A percentile compares a stretch with the other conserved stretches of the same genome.
phyloP scores from a whole-genome alignment of 2,329 filamentous ascomycete genomes.

The Colletotrichum eleusines region DNA sequence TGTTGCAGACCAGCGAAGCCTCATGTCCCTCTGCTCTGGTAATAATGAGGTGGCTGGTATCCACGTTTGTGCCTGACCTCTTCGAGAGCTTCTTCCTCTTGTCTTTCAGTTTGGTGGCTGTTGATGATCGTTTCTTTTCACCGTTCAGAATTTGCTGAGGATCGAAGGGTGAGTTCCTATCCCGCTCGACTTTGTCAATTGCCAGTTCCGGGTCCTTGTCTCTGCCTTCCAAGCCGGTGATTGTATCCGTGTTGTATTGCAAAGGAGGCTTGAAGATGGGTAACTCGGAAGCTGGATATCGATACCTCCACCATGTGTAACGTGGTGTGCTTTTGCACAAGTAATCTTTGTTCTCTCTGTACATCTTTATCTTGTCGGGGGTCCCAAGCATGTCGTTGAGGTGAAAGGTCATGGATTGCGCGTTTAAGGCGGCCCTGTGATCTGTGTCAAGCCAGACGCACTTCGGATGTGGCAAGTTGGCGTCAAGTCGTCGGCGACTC shows the following conservation, averaged over 20 bases:
- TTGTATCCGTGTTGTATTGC: conserved; percentile 42
- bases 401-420: conserved; percentile 43
- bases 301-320: conserved; percentile 42
- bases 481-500: conserved; percentile 42
- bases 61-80: conserved; percentile 12
- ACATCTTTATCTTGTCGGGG: conserved; percentile 39
- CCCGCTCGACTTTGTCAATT: conserved; percentile 38
- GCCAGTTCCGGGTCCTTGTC: conserved; percentile 39
- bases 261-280: conserved; percentile 46
- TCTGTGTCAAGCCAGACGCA: conserved; percentile 44
- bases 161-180: conserved; percentile 23
- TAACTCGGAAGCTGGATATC: conserved; percentile 42
- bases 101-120: background rate
- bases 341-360: conserved; percentile 38
- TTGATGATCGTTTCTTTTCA: background rate
- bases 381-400: conserved; percentile 42
- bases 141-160: background rate
- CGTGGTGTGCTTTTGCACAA: conserved; percentile 44
- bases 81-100: background rate
- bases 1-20: conserved; percentile 49
- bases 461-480: conserved; percentile 37
- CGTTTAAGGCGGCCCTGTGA: conserved; percentile 39
- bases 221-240: conserved; percentile 26
- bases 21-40: conserved; percentile 45
- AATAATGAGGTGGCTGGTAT: conserved; percentile 42